These are phyloP conservation scores for Pyrenophora teres DNA, from an alignment of 2,329 filamentous ascomycete genomes.

Conservation along the genomic window DNA sequence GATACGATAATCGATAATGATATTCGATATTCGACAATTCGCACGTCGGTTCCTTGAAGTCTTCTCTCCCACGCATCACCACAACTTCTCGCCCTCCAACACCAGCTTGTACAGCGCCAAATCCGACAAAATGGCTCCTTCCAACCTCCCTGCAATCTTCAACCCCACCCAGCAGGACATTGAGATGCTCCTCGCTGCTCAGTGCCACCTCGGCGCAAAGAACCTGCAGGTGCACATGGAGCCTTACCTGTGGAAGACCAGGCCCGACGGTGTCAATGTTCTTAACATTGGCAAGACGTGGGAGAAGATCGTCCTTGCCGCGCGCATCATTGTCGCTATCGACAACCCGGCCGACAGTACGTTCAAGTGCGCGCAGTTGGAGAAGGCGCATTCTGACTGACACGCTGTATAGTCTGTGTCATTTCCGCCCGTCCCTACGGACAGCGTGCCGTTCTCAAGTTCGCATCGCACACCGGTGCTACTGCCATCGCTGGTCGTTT, in stretches of 20 bases:
- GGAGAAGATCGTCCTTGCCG: slow-evolving; percentile 99
- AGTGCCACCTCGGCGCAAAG: slow-evolving; percentile 97
- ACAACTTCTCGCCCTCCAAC: slow-evolving; percentile 22
- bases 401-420: slow-evolving; percentile 61
- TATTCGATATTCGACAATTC: too few relatives aligned
- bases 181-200: slow-evolving; percentile 98
- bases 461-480: slow-evolving; percentile 97
- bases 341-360: slow-evolving; percentile 99
- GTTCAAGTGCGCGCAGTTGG: slow-evolving; percentile 18
- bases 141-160: slow-evolving; percentile 92
- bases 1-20: too few relatives aligned
- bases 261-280: slow-evolving; percentile 96
- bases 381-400: slow-evolving; percentile 17
- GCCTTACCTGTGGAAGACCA: slow-evolving; percentile 99
- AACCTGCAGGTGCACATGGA: slow-evolving; percentile 99
- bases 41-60: slow-evolving; percentile 10
- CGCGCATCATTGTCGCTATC: slow-evolving; percentile 97
- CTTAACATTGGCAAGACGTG: slow-evolving; percentile 99
- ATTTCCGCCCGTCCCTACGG: slow-evolving; percentile 99
- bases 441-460: slow-evolving; percentile 99
- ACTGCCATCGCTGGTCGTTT: slow-evolving; percentile 98
- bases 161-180: slow-evolving; percentile 98
- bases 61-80: slow-evolving; percentile 28
- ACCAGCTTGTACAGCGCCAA: slow-evolving; percentile 39
- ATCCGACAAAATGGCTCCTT: slow-evolving; percentile 81